Conservation (phyloP, 805 yeast species). For the Candida morakotiae region DNA sequence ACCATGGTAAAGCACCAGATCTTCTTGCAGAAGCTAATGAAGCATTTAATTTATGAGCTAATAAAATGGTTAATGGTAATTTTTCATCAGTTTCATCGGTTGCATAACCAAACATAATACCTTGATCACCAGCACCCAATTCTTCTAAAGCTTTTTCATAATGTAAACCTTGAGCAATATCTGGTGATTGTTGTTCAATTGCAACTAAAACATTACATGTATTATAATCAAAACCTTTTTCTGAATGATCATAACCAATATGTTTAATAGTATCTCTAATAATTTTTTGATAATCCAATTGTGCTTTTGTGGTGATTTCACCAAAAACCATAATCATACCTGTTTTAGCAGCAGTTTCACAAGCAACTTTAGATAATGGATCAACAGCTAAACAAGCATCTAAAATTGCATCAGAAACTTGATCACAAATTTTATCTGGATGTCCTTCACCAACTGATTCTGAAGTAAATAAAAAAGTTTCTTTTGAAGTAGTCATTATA, state of each 20-base stretch:
- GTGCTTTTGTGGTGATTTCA: conserved; percentile 97
- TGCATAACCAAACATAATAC: conserved; percentile 99
- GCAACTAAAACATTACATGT: conserved; percentile 99
- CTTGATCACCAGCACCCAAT: conserved; percentile 99
- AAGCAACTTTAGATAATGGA: conserved; percentile 97
- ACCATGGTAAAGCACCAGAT: conserved; percentile 90
- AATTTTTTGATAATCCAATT: conserved; percentile 93
- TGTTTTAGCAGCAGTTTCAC: conserved; percentile 98
- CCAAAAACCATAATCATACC: conserved; percentile 99
- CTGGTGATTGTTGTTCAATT: conserved; percentile 98
- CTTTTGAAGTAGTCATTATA: conserved; percentile 13
- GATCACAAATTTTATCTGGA: conserved; percentile 97
- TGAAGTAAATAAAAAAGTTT: conserved; percentile 65
- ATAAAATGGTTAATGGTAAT: conserved; percentile 88
- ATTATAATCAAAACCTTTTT: conserved; percentile 97
- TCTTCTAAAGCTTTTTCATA: conserved; percentile 94
- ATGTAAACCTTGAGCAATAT: conserved; percentile 99
- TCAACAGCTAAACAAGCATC: conserved; percentile 96
- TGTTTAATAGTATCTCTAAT: conserved; percentile 97
- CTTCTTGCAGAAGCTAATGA: conserved; percentile 98
- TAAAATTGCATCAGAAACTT: conserved; percentile 95
- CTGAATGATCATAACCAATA: conserved; percentile 95
- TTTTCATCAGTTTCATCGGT: conserved; percentile 98
- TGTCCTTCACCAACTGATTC: conserved; percentile 94
- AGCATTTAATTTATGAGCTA: conserved; percentile 94